Conservation (phyloP, 768 basidiomycete genomes). For the Suillus clintonianus region DNA sequence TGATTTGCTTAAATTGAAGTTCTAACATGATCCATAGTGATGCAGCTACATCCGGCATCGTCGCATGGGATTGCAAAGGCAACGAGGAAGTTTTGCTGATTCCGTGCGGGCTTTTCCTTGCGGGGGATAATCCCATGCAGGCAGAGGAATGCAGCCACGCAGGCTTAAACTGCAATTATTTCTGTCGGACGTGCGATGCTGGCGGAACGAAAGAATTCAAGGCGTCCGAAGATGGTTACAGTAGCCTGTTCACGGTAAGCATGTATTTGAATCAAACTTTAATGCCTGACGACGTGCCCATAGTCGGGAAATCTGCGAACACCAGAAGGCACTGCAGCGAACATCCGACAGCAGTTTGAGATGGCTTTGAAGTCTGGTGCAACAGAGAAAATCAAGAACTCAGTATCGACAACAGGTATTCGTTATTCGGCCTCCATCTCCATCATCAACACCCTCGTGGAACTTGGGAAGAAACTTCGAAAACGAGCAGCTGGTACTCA, state of each 20-base stretch:
- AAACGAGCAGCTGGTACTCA: neutral
- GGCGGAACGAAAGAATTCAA: constrained; percentile 39
- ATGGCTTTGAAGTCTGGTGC: neutral
- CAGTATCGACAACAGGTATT: neutral
- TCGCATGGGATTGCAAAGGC: too few species aligned
- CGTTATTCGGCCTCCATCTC: neutral
- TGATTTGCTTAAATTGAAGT: too few species aligned
- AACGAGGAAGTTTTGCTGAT: too few species aligned
- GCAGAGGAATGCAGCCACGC: constrained; percentile 41
- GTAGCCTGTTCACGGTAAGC: constrained; percentile 33
- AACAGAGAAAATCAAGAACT: neutral
- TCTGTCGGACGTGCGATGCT: constrained; percentile 41
- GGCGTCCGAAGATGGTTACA: constrained; percentile 34
- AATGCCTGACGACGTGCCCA: too few species aligned
- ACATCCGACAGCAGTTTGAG: constrained; percentile 1
- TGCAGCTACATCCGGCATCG: too few species aligned
- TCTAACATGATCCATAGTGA: too few species aligned
- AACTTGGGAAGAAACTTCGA: constrained; percentile 1
- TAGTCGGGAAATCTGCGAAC: neutral
- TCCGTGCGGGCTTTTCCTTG: too few species aligned
- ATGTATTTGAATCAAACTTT: too few species aligned
- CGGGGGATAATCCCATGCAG: constrained; percentile 30
- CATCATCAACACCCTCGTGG: constrained; percentile 1
- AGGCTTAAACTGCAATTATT: constrained; percentile 11
- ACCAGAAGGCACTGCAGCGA: constrained; percentile 20